phyloP scores from a whole-genome alignment of 306 rosid genomes.

The Trifolium subterraneum region DNA sequence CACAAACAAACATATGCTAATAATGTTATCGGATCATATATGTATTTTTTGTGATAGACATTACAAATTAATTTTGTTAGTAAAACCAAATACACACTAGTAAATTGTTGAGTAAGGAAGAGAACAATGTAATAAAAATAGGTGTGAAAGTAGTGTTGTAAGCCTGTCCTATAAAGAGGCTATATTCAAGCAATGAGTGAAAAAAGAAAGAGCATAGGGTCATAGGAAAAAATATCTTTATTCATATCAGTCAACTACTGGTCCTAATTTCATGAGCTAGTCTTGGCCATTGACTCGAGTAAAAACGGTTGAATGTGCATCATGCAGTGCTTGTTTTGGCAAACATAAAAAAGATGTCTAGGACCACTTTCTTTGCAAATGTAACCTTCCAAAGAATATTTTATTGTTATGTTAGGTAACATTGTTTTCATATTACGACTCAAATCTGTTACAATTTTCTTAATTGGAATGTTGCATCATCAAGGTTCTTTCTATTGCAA shows the following conservation, averaged over 20 bases:
- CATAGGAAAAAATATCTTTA: constrained; percentile 31
- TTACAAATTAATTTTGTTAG: background rate
- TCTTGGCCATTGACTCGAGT: constrained; percentile 43
- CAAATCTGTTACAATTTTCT: constrained; percentile 26
- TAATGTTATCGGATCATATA: background rate
- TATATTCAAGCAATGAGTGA: constrained; percentile 36
- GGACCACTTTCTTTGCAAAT: constrained; percentile 45
- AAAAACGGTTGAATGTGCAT: constrained; percentile 36
- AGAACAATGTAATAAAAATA: constrained; percentile 4
- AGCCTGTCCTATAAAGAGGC: background rate
- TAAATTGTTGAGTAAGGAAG: constrained; percentile 22
- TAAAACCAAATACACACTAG: background rate
- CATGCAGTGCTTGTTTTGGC: constrained; percentile 47
- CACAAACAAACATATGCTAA: no score
- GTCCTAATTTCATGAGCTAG: constrained; percentile 25
- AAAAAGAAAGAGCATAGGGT: constrained; percentile 16
- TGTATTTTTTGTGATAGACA: background rate
- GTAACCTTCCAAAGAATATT: constrained; percentile 42
- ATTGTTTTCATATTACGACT: constrained; percentile 20
- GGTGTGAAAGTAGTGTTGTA: constrained; percentile 15
- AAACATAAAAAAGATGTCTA: constrained; percentile 38
- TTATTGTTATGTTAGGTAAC: constrained; percentile 40
- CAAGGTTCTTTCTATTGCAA: constrained; percentile 4
- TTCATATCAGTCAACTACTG: constrained; percentile 39
- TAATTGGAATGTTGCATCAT: constrained; percentile 35